A percentile compares a stretch with the other conserved stretches of the same genome.
Evolutionary conservation across 768 basidiomycete genomes (phyloP).

Genomic region (Antrodiella citrinella): DNA sequence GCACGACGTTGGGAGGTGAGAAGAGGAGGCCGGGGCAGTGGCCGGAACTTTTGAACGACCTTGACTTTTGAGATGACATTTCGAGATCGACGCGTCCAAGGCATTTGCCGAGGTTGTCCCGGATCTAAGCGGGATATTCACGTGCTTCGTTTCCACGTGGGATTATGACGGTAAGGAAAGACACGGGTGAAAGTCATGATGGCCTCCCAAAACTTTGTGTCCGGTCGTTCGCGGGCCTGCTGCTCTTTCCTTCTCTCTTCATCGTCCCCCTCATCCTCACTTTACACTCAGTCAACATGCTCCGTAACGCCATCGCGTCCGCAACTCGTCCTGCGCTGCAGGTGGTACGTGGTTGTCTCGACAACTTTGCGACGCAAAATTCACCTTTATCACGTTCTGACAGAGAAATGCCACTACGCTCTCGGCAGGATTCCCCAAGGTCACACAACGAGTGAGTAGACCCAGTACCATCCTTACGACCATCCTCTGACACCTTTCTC

Average conservation of each 20-base stretch:
- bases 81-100: background rate
- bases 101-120: background rate
- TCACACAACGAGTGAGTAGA: constrained; percentile 60
- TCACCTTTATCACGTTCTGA: background rate
- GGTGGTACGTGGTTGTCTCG: constrained; percentile 35
- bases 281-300: constrained; percentile 39
- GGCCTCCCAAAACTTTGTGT: background rate
- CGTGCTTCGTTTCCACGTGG: background rate
- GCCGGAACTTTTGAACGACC: too few species aligned
- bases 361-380: background rate
- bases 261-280: constrained; percentile 19
- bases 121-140: background rate
- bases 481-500: background rate
- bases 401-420: constrained; percentile 71
- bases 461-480: background rate
- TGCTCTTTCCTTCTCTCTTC: constrained; percentile 1
- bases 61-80: background rate
- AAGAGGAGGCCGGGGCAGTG: background rate
- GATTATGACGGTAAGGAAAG: background rate
- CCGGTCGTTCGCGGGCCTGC: background rate
- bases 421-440: constrained; percentile 71
- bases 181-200: background rate
- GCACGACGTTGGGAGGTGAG: background rate
- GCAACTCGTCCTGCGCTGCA: constrained; percentile 48
- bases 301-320: constrained; percentile 56